These are phyloP conservation scores for Chlamydomonas eustigma DNA, from an alignment of 139 green algal species.

Conservation along the genomic window DNA sequence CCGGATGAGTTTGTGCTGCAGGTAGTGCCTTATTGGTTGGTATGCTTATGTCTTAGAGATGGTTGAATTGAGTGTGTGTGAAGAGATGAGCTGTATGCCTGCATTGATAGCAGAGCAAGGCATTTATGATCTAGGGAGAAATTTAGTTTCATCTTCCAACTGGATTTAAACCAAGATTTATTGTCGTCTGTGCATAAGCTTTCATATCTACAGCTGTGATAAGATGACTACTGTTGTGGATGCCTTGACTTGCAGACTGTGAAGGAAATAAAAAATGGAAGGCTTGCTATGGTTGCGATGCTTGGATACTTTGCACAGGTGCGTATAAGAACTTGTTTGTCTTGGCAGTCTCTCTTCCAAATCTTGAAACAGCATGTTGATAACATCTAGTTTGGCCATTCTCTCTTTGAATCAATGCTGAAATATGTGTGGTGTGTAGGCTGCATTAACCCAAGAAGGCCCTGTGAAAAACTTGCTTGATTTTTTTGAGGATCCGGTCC, in stretches of 20 bases:
- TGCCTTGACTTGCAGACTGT: conserved; percentile 49
- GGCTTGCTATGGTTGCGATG: conserved; percentile 74
- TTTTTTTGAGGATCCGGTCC: conserved; percentile 72
- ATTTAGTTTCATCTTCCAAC: no score
- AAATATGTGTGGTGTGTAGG: conserved; percentile 15
- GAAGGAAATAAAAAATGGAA: conserved; percentile 92
- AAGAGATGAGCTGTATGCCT: no score
- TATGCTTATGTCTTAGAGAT: background rate
- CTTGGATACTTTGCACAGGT: conserved; percentile 50
- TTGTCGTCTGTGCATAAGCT: no score
- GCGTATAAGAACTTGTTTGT: background rate
- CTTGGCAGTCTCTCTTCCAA: background rate
- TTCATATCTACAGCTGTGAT: no score
- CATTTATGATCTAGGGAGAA: no score
- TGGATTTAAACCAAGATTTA: no score
- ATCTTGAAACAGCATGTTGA: background rate
- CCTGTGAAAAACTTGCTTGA: conserved; percentile 69
- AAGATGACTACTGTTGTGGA: no score
- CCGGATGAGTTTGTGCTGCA: conserved; percentile 57
- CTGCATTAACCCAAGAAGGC: conserved; percentile 71
- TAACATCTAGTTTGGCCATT: background rate
- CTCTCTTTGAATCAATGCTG: background rate
- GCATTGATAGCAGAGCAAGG: no score
- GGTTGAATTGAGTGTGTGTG: no score
- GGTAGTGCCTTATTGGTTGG: background rate